Base-by-base conservation (phyloP, 2,329 filamentous ascomycete species). In the Fusarium xyrophilum region DNA sequence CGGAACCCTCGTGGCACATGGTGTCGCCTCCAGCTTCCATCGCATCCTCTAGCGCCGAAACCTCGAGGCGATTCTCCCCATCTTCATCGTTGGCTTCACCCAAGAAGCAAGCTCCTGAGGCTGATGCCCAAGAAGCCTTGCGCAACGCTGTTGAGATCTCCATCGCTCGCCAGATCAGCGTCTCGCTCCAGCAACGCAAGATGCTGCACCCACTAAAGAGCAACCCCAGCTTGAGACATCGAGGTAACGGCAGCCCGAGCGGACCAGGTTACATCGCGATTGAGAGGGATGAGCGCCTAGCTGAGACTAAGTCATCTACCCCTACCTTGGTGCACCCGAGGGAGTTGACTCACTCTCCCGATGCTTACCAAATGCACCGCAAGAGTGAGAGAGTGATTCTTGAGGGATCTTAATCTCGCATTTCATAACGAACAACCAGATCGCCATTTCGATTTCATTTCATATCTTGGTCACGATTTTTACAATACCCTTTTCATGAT, bases 121-220 rank as follows among this genome's bases (percentile, higher is more conserved):
- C 56, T 11, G 61, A 73, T 23, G 63, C 72, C 11, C 68, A 70
- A 4, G 69, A 73, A 25, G 81, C 79, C 10, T 76, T 86, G 17
- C 83, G 84, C 66, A 83, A 83, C 43, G 86, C 88, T 3, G 88
- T 89, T 7, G 86, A 90, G 76, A 82, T 89, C 46, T 90, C 88
- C 3, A 91, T 91, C 69, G 89, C 89, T 1, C 82, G 89, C 3
- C 88, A 91, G 75, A 90, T 91, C 68, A 89, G 86, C 68, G 81
- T 91, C 28, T 89, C 88, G 15, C 80, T 85, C 15, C 83, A 88
- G 76, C 89, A 91, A 76, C 82, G 86, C 21, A 83, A 85, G 72
- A 78, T 90, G 65, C 78, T 90, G 21, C 82, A 84, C n/a, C 86
- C 87, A 15, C 77, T 88, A 39, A 80, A 83, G 71, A 79, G 77